These are phyloP conservation scores for Cinnamomum micranthum DNA, from an alignment of 164 flowering plant genomes.

Conservation along the genomic window DNA sequence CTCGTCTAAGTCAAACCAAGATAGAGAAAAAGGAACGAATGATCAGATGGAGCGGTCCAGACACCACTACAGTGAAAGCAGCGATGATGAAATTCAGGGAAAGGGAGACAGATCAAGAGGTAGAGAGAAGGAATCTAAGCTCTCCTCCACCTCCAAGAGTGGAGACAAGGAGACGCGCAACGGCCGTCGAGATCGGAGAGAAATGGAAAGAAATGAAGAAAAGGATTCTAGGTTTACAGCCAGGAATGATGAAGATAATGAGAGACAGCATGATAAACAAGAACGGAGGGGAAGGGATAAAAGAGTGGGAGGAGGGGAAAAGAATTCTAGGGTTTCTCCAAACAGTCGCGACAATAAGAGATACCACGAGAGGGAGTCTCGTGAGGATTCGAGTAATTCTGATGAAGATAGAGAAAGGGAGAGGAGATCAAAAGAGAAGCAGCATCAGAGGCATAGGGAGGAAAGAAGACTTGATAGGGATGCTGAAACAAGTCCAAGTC, in stretches of 20 bases:
- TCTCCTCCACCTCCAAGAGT: no score
- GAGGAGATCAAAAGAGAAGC: background rate
- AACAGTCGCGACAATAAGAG: background rate
- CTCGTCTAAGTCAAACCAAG: no score
- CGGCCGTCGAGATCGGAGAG: no score
- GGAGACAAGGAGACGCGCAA: no score
- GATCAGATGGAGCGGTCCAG: background rate
- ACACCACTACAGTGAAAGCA: background rate
- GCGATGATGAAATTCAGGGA: background rate
- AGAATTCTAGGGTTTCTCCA: background rate
- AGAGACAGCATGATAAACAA: background rate
- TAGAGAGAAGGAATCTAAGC: no score
- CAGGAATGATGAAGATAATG: background rate
- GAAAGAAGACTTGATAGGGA: background rate
- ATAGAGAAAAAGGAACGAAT: background rate
- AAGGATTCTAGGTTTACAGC: background rate
- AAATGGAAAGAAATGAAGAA: background rate
- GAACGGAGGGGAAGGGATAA: background rate
- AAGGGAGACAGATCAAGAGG: background rate
- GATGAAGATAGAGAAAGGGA: background rate
- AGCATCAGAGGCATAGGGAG: no score
- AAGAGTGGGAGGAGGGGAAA: background rate
- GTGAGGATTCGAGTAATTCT: background rate
- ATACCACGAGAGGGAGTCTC: background rate
- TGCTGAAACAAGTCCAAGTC: background rate